A percentile compares a stretch with the other conserved stretches of the same genome.
Conservation (phyloP, 164 flowering plant genomes). For the Nelumbo lutea region DNA sequence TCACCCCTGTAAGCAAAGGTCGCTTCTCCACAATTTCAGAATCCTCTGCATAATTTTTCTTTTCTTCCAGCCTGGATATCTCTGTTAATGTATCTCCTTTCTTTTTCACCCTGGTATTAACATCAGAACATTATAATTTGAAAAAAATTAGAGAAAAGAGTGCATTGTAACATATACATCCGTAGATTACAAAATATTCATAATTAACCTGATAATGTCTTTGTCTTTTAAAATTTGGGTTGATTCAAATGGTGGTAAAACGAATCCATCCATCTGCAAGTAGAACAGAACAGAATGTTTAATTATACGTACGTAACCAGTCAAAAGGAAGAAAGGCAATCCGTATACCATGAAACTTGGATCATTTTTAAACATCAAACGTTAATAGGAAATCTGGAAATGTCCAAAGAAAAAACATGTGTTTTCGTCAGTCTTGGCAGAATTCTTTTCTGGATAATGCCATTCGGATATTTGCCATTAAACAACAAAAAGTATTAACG, state of each 20-base stretch:
- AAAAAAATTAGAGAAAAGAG: neutral
- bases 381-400: neutral
- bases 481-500: too few species aligned
- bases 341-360: neutral
- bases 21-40: conserved; percentile 31
- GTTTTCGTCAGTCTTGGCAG: neutral
- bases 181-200: neutral
- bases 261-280: conserved; percentile 91
- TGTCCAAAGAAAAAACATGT: too few species aligned
- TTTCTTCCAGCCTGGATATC: conserved; percentile 13
- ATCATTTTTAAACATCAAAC: neutral
- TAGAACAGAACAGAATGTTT: neutral
- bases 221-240: conserved; percentile 60
- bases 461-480: too few species aligned
- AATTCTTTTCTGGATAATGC: too few species aligned
- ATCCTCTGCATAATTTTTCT: conserved; percentile 20
- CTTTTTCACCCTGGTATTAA: conserved; percentile 54
- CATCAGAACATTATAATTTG: neutral
- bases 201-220: conserved; percentile 67
- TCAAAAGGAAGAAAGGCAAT: neutral
- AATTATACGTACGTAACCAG: neutral
- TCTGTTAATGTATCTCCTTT: conserved; percentile 21
- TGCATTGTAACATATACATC: neutral
- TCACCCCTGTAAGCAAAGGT: conserved; percentile 27
- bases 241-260: conserved; percentile 76